Conservation (phyloP, 306 rosid species). For the Trichosanthes cucumerina region DNA sequence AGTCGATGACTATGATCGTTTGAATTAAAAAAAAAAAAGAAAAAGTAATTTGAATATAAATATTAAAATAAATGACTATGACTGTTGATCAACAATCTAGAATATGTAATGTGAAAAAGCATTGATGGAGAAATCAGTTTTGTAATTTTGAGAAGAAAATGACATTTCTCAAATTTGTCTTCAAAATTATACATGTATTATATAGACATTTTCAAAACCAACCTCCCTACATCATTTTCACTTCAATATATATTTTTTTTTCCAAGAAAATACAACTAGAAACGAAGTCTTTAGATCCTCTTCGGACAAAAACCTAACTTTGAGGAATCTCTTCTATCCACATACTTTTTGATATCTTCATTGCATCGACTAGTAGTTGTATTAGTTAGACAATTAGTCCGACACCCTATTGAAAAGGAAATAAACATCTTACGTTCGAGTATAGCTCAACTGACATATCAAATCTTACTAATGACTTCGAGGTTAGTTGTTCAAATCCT, state of each 20-base stretch:
- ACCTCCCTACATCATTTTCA: neutral
- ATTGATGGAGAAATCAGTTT: neutral
- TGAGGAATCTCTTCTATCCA: neutral
- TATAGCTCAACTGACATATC: no score
- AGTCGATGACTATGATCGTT: neutral
- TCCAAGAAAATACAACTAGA: neutral
- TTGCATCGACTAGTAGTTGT: neutral
- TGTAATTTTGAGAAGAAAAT: neutral
- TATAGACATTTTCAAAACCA: neutral
- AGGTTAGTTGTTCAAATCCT: no score
- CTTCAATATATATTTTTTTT: neutral
- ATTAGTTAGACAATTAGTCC: neutral
- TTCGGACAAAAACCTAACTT: neutral
- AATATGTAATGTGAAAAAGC: neutral
- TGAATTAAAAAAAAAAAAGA: no score
- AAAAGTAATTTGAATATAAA: no score
- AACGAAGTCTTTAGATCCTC: neutral
- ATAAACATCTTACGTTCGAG: no score
- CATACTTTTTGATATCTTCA: neutral
- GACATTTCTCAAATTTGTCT: neutral
- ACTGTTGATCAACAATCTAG: neutral
- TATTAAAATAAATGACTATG: neutral
- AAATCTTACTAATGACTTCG: no score
- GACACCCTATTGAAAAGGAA: no score
- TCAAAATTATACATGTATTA: neutral